phyloP scores from a whole-genome alignment of 345 rosid species.

The Jatropha curcas region DNA sequence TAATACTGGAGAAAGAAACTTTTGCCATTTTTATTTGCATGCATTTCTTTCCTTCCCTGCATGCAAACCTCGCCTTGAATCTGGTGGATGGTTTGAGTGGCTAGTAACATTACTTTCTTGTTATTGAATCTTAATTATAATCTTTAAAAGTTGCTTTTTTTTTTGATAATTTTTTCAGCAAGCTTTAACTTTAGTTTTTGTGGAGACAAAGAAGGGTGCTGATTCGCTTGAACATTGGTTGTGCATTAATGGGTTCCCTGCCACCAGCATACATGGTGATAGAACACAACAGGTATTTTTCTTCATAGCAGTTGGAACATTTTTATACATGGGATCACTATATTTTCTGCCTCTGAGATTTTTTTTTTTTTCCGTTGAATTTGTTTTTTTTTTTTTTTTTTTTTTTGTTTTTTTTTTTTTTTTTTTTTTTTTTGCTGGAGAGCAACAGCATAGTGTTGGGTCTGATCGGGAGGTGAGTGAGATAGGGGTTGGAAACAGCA shows the following conservation, averaged over 20 bases:
- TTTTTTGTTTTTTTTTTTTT: too few relatives aligned
- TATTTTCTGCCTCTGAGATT: background rate
- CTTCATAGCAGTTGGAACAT: background rate
- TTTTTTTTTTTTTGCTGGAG: too few relatives aligned
- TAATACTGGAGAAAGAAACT: conserved; percentile 21
- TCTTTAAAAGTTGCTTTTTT: background rate
- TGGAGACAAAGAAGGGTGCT: conserved; percentile 97
- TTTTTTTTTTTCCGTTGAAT: too few relatives aligned
- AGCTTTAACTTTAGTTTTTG: conserved; percentile 93
- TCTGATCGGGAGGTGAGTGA: too few relatives aligned
- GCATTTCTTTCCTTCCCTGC: background rate
- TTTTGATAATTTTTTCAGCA: conserved; percentile 52
- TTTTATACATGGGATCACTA: background rate
- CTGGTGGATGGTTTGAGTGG: background rate
- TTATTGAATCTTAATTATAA: background rate
- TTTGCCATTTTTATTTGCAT: background rate
- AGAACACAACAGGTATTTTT: conserved; percentile 74
- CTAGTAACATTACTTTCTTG: background rate
- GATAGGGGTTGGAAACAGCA: too few relatives aligned
- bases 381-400: too few relatives aligned
- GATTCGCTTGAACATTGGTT: conserved; percentile 93
- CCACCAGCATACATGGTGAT: conserved; percentile 95
- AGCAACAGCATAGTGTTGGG: too few relatives aligned
- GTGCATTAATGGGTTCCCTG: conserved; percentile 82
- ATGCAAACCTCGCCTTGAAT: background rate